Conservation (phyloP, 306 rosid species). For the Quercus variabilis region DNA sequence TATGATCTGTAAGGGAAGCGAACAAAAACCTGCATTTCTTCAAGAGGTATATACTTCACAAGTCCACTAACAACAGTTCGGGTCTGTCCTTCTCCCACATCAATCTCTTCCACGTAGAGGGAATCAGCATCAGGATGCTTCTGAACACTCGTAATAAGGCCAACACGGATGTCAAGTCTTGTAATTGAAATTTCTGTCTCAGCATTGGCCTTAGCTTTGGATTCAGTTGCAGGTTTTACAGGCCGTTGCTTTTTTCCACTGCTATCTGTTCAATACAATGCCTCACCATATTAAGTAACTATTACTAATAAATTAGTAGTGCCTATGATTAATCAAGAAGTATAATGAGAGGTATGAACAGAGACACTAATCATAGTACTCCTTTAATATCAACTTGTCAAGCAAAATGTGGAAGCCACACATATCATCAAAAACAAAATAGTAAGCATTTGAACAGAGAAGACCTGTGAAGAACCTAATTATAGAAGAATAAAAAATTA, state of each 20-base stretch:
- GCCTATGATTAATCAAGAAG: background rate
- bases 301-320: background rate
- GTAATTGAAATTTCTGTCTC: slow-evolving; percentile 63
- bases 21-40: slow-evolving; percentile 84
- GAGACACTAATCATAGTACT: background rate
- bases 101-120: slow-evolving; percentile 86
- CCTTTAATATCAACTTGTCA: background rate
- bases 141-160: slow-evolving; percentile 65
- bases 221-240: slow-evolving; percentile 41
- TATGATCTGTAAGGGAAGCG: background rate
- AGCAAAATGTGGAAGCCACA: background rate
- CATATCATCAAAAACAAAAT: background rate
- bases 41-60: slow-evolving; percentile 79
- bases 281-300: background rate
- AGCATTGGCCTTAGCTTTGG: slow-evolving; percentile 46
- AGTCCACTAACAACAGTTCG: slow-evolving; percentile 96
- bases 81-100: slow-evolving; percentile 78
- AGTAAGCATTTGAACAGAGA: background rate
- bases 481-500: background rate
- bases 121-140: slow-evolving; percentile 98
- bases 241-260: slow-evolving; percentile 60
- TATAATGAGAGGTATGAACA: background rate
- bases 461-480: background rate
- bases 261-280: slow-evolving; percentile 44
- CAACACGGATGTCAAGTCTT: slow-evolving; percentile 94